Base-by-base conservation (phyloP, 2,329 filamentous ascomycete species). In the Anthostomella pinea region DNA sequence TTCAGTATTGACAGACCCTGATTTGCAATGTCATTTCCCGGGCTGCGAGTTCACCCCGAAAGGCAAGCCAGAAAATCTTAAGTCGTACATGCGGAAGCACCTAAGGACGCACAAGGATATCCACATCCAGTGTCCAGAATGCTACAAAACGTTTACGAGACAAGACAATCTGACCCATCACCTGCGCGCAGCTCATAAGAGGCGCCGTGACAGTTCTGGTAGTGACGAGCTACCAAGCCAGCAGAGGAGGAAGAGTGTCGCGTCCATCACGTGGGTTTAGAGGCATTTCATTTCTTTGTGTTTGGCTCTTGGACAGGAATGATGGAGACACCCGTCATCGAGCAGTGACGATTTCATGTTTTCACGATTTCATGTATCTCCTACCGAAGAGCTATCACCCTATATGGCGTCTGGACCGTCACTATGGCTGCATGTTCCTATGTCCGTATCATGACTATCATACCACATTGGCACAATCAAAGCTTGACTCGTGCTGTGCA, bases 31-130 rank as follows among this genome's bases (percentile, higher is more conserved):
- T 15, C 14, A 13, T 9, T 13, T 31, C 28, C 3, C 20, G 4
- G 20, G 13, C 13, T 48, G 42, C 28, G 9, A 14, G 5, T 48
- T 34, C 15, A 22, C 15, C n/a, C 37, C 45, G 13, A 41, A 0
- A 0, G 45, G 45, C 2, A 48, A 35, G n/a, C 4, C 3, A 11
- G 8, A 35, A n/a, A 40, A 40, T 7, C n/a, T 11, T 11, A 6
- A 3, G 15, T 28, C 43, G 5, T 46, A 49, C 22, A n/a, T 43
- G 18, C 38, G 35, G 5, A 49, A 49, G 17, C 46, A 46, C 30
- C 6, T 30, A 20, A 38, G 33, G 16, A 40, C 5, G 1, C 45
- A 48, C 15, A 15, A 38, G 9, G 24, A 29, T 4, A 25, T 13
- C 6, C 10, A 14, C 16, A 30, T 33, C 9, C 20, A 25, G 16